Evolutionary conservation across 352 stramenopile species (phyloP), one percentile per base, ranked within the genome.

Genomic region (Detonula confervacea): DNA sequence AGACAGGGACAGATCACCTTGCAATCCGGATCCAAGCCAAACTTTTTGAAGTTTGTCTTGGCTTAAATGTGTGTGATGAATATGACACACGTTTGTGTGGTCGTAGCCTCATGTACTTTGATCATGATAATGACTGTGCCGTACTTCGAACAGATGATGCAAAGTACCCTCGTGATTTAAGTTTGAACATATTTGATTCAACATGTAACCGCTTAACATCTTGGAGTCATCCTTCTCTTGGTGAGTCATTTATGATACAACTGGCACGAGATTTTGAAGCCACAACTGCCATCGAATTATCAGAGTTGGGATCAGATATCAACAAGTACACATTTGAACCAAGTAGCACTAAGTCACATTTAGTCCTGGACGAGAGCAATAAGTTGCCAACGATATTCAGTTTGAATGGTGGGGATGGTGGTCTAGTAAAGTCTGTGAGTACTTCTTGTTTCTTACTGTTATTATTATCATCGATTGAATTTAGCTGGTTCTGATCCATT

Each of bases 221-320:
- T n/a, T 62, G 52, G 52, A 62, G 20, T 62, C 52, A 62, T n/a
- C 52, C 52, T n/a, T 62, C 52, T 42, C 52, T 62, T 27, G 52
- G 52, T 1, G 52, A 62, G 8, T 27, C 52, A 44, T 62, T 62
- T 16, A 62, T 62, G 52, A 42, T 62, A 44, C 24, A 62, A n/a
- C 6, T 62, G 52, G 52, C 5, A 20, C 22, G 30, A 44, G 52
- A 62, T 42, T 62, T 62, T 1, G 12, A 62, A 4, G 2, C 52
- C 25, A 42, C 52, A 4, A n/a, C 5, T 44, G 52, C 37, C 18
- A 44, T 62, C 16, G 12, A 62, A 2, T 27, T 62, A 44, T n/a
- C 8, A 12, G 52, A 62, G 14, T 7, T 62, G 22, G 37, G 24
- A 16, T 44, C 52, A 20, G 52, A 62, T 42, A 29, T 9, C 11